These are phyloP conservation scores for Colletotrichum melonis DNA, from an alignment of 2,329 filamentous ascomycete genomes.

Conservation along the genomic window DNA sequence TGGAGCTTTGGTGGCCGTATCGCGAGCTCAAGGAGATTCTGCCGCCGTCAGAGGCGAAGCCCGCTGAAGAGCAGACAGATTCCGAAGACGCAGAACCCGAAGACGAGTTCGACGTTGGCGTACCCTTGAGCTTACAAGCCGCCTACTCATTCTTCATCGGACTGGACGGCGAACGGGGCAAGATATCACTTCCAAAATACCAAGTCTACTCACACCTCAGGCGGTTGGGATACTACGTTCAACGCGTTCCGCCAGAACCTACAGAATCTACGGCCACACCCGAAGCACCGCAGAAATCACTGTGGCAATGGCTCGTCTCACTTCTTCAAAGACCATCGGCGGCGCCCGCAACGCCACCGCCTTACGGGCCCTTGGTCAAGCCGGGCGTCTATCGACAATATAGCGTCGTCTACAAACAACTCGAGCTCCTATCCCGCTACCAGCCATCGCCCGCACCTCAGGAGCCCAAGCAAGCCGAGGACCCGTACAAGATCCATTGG, in stretches of 20 bases:
- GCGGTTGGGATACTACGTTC: constrained; percentile 83
- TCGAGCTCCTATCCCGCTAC: constrained; percentile 80
- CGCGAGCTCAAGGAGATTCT: constrained; percentile 61
- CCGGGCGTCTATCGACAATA: constrained; percentile 76
- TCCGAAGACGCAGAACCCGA: constrained; percentile 43
- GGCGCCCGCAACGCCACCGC: constrained; percentile 42
- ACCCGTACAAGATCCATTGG: constrained; percentile 80
- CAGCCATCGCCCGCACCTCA: constrained; percentile 58
- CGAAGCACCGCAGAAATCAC: constrained; percentile 38
- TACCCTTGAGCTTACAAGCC: constrained; percentile 92
- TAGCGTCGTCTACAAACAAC: constrained; percentile 78
- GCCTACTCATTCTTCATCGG: constrained; percentile 89
- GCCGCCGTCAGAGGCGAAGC: constrained; percentile 44
- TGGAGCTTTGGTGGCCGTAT: constrained; percentile 88
- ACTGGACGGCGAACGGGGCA: constrained; percentile 69
- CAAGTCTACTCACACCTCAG: constrained; percentile 90
- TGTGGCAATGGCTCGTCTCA: constrained; percentile 67
- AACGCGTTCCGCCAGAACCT: constrained; percentile 67
- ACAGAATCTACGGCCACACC: background rate
- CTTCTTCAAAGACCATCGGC: constrained; percentile 48
- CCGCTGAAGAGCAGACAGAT: constrained; percentile 41
- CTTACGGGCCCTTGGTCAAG: constrained; percentile 68
- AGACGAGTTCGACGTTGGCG: constrained; percentile 68
- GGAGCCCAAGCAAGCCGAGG: constrained; percentile 43
- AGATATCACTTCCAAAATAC: constrained; percentile 80